Base-by-base conservation (phyloP, 352 stramenopile species). In the Thalassiosira oceanica region DNA sequence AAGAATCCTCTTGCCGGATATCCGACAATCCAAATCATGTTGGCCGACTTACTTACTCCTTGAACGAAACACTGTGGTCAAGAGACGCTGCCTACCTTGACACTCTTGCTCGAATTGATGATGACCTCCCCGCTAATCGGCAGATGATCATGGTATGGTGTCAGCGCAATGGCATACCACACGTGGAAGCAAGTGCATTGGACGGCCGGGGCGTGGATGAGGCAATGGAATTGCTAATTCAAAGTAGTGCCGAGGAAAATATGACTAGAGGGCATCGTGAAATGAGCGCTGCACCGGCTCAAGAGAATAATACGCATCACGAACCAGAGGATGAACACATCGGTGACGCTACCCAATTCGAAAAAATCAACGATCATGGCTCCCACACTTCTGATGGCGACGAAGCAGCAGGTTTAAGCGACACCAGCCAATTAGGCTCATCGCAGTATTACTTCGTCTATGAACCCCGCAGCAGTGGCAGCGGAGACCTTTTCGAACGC, bases 101-200 rank as follows among this genome's bases (percentile, higher is more conserved):
- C 27, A 80, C 65, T n/a, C 23, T 88, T 10, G 61, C 81, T 18
- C 73, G 46, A 15, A 72, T 69, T 10, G 83, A 88, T 56, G 79
- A 86, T 68, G 51, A 66, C 35, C 70, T 74, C 3, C 53, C 77
- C 42, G 74, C 80, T 7, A 82, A 87, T 58, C 51, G 54, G 43
- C 68, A 75, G 15, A 79, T 88, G 74, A 78, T 90, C 0, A 23
- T 82, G 20, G 36, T 86, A 4, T 90, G 83, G 83, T 90, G 83
- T 54, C 46, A 76, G 41, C 49, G 79, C 16, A 87, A 87, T 62
- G 74, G 71, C 29, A 64, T 90, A 11, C 48, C 63, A n/a, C 83
- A 90, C 51, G 55, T 84, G 7, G 77, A 86, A 43, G 72, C 78
- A 8, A 78, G 60, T 23, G 80, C 80, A 42, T 67, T 85, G 37